Evolutionary conservation across 139 green algal genomes (phyloP).

Genomic region (Auxenochlorella protothecoides): DNA sequence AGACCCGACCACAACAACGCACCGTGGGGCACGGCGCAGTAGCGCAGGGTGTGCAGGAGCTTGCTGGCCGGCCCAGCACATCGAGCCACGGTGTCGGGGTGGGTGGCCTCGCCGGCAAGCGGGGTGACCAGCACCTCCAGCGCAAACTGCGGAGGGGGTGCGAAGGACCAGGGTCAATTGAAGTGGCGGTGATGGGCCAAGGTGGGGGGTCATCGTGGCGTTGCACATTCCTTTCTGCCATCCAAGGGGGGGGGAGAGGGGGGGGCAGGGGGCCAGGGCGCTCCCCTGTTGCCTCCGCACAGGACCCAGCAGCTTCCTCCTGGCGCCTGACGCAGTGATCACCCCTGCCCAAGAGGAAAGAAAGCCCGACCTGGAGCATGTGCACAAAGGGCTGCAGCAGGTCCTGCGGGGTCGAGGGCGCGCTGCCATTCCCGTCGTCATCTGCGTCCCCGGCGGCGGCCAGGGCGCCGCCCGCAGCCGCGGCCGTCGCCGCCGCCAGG

Average conservation of each 20-base stretch:
- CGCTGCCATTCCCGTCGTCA: neutral
- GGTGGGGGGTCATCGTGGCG: too few relatives aligned
- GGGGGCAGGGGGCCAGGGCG: neutral
- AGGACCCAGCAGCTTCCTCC: too few relatives aligned
- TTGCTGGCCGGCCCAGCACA: slow-evolving; percentile 7
- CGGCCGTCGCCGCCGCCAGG: too few relatives aligned
- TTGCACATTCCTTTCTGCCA: too few relatives aligned
- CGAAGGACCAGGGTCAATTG: too few relatives aligned
- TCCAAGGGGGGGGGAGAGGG: neutral
- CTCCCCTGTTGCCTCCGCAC: neutral
- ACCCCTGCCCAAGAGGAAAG: neutral
- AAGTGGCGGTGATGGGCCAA: too few relatives aligned
- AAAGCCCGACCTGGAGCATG: slow-evolving; percentile 51
- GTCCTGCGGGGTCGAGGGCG: neutral
- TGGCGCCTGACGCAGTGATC: neutral
- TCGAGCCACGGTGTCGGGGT: slow-evolving; percentile 7
- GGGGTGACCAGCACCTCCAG: slow-evolving; percentile 46
- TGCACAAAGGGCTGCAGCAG: slow-evolving; percentile 37
- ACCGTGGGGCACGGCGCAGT: neutral
- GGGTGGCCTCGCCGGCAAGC: slow-evolving; percentile 3
- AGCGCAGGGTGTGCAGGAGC: slow-evolving; percentile 30
- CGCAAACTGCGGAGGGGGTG: slow-evolving; percentile 28
- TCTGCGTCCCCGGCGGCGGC: neutral
- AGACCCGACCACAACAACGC: too few relatives aligned
- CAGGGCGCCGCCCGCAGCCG: slow-evolving; percentile 9